Percentiles rank a stretch among this genome's conserved stretches.
These are phyloP conservation scores for Pseudogymnoascus sp. DNA, from an alignment of 2,329 filamentous ascomycete genomes.

Conservation along the genomic window DNA sequence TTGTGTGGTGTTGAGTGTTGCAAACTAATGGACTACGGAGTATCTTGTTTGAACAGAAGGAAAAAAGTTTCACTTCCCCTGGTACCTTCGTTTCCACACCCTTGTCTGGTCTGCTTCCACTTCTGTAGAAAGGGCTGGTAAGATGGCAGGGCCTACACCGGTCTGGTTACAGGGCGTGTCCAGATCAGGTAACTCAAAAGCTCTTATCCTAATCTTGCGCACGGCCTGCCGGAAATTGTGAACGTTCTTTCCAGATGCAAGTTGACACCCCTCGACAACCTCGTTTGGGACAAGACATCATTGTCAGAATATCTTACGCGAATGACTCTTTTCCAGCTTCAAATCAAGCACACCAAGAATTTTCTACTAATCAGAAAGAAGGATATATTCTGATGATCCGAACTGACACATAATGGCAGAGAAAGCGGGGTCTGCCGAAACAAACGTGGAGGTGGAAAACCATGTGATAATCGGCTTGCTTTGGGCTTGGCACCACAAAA, in stretches of 20 bases:
- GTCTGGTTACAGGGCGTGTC: not conserved
- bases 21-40: not conserved
- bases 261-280: not conserved
- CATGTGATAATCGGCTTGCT: slow-evolving; percentile 2
- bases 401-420: not conserved
- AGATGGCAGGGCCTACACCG: not conserved
- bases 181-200: not conserved
- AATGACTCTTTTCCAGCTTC: not conserved
- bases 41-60: not conserved
- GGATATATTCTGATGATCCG: not conserved
- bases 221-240: slow-evolving; percentile 8
- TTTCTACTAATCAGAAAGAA: not conserved
- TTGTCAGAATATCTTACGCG: not conserved
- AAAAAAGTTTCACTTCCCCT: not conserved
- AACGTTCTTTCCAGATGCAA: not conserved
- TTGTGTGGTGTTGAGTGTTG: not conserved
- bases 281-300: slow-evolving; percentile 2
- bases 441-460: not conserved
- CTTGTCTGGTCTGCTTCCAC: not conserved
- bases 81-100: not conserved
- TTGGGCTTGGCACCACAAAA: not conserved
- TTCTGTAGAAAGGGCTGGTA: not conserved
- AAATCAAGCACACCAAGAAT: slow-evolving; percentile 4
- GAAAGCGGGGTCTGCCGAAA: slow-evolving; percentile 5
- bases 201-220: slow-evolving; percentile 1